Evolutionary conservation across 257 asterid species (phyloP).

Genomic region (Ligustrum vulgare): DNA sequence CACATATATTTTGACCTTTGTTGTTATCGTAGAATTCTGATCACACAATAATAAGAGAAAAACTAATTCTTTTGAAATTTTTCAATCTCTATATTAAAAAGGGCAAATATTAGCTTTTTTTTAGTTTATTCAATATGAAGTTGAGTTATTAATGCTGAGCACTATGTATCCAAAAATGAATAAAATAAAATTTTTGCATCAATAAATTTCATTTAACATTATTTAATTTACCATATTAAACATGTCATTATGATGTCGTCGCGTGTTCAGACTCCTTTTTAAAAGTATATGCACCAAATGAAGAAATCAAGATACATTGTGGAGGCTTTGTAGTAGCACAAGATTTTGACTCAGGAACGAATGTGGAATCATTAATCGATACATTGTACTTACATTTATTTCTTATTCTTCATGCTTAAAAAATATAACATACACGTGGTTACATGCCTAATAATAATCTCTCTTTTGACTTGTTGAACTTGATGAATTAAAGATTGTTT

Average conservation of each 20-base stretch:
- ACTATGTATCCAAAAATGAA: no score
- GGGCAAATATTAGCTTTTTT: neutral
- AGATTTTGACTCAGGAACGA: constrained; percentile 36
- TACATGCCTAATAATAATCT: constrained; percentile 14
- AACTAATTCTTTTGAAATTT: no score
- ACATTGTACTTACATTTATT: neutral
- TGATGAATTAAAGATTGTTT: no score
- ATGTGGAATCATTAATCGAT: constrained; percentile 28
- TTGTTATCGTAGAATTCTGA: no score
- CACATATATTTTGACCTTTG: neutral
- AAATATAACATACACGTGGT: constrained; percentile 2
- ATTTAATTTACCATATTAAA: no score
- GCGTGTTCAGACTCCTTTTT: neutral
- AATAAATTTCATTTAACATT: no score
- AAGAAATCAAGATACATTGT: constrained; percentile 5
- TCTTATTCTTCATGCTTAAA: neutral
- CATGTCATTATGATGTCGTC: no score
- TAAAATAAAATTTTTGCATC: neutral
- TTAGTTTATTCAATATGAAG: neutral
- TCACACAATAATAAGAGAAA: no score
- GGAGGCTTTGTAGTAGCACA: constrained; percentile 29
- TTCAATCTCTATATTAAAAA: no score
- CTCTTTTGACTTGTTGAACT: neutral
- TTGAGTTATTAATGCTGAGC: no score
- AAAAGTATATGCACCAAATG: neutral